Conservation (phyloP, 306 rosid genomes). For the Sicyos baderoa region DNA sequence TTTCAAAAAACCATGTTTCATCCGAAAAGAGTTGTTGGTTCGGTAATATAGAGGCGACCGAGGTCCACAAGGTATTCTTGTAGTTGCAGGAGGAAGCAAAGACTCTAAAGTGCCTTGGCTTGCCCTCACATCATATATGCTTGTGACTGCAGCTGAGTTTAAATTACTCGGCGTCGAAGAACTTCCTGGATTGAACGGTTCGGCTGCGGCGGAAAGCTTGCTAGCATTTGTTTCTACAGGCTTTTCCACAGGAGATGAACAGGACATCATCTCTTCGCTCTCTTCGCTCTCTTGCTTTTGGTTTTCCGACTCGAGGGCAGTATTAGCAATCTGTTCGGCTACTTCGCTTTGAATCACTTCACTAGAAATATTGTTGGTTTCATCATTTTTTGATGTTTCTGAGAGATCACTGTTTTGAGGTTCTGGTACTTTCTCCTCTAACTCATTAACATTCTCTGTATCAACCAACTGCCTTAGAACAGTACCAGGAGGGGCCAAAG, state of each 20-base stretch:
- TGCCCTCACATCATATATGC: slow-evolving; percentile 48
- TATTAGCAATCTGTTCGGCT: slow-evolving; percentile 27
- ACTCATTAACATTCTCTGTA: slow-evolving; percentile 41
- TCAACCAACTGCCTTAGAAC: slow-evolving; percentile 52
- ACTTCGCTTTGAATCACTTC: slow-evolving; percentile 32
- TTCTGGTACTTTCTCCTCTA: slow-evolving; percentile 35
- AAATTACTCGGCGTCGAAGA: slow-evolving; percentile 33
- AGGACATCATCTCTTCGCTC: slow-evolving; percentile 39
- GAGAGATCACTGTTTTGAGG: slow-evolving; percentile 24
- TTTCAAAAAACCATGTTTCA: slow-evolving; percentile 51
- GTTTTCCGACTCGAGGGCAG: slow-evolving; percentile 31
- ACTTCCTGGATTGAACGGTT: slow-evolving; percentile 78
- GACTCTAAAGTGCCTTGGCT: slow-evolving; percentile 66
- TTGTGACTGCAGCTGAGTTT: slow-evolving; percentile 41
- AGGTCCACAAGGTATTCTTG: slow-evolving; percentile 85
- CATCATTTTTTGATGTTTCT: slow-evolving; percentile 34
- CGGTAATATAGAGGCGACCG: slow-evolving; percentile 69
- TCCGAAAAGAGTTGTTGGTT: slow-evolving; percentile 58
- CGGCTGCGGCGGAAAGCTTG: slow-evolving; percentile 90
- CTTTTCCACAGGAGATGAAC: slow-evolving; percentile 35
- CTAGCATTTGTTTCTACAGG: slow-evolving; percentile 49
- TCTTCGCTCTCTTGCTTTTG: slow-evolving; percentile 41
- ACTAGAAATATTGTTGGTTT: slow-evolving; percentile 27
- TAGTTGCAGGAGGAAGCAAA: slow-evolving; percentile 54
- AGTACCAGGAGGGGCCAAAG: slow-evolving; percentile 88